phyloP scores from a whole-genome alignment of 352 stramenopile species.

The Phytophthora vignae region DNA sequence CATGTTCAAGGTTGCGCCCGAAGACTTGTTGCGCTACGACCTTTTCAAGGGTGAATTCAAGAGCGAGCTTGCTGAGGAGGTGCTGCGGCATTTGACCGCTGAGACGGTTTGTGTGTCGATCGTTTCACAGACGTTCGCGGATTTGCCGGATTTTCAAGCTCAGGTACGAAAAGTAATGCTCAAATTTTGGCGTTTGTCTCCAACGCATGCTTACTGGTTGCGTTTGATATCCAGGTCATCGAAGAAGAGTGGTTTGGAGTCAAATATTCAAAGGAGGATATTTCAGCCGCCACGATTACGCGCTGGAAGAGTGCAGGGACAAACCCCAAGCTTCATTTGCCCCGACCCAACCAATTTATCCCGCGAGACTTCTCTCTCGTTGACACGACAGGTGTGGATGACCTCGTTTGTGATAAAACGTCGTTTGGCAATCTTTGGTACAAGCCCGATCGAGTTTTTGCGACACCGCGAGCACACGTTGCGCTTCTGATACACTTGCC shows the following conservation, averaged over 20 bases:
- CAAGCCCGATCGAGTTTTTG: slow-evolving; percentile 66
- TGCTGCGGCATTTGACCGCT: slow-evolving; percentile 56
- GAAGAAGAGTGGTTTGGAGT: slow-evolving; percentile 75
- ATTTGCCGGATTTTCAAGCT: slow-evolving; percentile 46
- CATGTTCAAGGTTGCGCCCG: slow-evolving; percentile 61
- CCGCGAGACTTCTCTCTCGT: slow-evolving; percentile 73
- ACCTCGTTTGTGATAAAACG: slow-evolving; percentile 45
- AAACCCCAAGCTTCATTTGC: slow-evolving; percentile 64
- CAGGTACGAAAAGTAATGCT: slow-evolving; percentile 31
- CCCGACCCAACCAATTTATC: slow-evolving; percentile 75
- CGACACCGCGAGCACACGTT: slow-evolving; percentile 66
- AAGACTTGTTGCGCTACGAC: slow-evolving; percentile 73
- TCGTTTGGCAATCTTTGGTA: slow-evolving; percentile 71
- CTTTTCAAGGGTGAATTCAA: slow-evolving; percentile 67
- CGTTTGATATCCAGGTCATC: slow-evolving; percentile 30
- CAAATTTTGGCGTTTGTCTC: too few species aligned
- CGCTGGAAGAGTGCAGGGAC: slow-evolving; percentile 46
- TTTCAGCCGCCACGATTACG: slow-evolving; percentile 39
- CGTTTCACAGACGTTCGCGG: slow-evolving; percentile 51
- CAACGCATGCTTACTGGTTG: background rate
- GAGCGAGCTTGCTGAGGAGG: slow-evolving; percentile 43
- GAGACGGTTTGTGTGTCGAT: slow-evolving; percentile 64
- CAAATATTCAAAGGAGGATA: slow-evolving; percentile 59
- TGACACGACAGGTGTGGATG: slow-evolving; percentile 26
- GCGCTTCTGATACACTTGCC: slow-evolving; percentile 64